Conservation (phyloP, 1,284 basidiomycete species). For the Ustilago xerochloae region DNA sequence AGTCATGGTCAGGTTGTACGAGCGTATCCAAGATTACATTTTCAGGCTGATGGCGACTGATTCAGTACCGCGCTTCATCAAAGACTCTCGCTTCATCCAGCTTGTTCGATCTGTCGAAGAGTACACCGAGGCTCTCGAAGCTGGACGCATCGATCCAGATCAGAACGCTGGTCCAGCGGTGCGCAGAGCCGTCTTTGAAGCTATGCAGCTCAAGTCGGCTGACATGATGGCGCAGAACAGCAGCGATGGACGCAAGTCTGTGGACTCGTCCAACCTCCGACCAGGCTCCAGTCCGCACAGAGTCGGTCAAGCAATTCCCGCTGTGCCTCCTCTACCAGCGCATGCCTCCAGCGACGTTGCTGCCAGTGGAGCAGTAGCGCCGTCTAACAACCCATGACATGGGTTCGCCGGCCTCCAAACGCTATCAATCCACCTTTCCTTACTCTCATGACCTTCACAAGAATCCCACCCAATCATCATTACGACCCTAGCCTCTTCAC, state of each 20-base stretch:
- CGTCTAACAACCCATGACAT: background rate
- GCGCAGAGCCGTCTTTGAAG: slow-evolving; percentile 54
- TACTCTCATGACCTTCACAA: background rate
- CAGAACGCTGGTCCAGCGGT: slow-evolving; percentile 54
- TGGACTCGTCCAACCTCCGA: slow-evolving; percentile 20
- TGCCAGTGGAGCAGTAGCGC: slow-evolving; percentile 7
- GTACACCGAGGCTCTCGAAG: slow-evolving; percentile 63
- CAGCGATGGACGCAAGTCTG: slow-evolving; percentile 35
- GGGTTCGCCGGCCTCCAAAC: no score
- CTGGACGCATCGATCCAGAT: slow-evolving; percentile 56
- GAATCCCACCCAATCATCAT: background rate
- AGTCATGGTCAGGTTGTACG: slow-evolving; percentile 90
- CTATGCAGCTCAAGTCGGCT: slow-evolving; percentile 53
- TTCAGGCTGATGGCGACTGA: slow-evolving; percentile 98
- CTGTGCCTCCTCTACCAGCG: slow-evolving; percentile 11
- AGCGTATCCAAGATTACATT: slow-evolving; percentile 94
- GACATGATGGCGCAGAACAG: slow-evolving; percentile 38
- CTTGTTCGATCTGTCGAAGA: slow-evolving; percentile 62
- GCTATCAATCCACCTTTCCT: background rate
- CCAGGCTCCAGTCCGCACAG: slow-evolving; percentile 5
- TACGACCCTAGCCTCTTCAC: no score
- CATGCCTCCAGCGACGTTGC: slow-evolving; percentile 2
- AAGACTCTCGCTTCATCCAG: slow-evolving; percentile 58
- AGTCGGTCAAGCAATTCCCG: slow-evolving; percentile 5
- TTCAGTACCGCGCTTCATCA: slow-evolving; percentile 78